These are phyloP conservation scores for Gynochthodes officinalis DNA, from an alignment of 257 asterid species.

Conservation along the genomic window DNA sequence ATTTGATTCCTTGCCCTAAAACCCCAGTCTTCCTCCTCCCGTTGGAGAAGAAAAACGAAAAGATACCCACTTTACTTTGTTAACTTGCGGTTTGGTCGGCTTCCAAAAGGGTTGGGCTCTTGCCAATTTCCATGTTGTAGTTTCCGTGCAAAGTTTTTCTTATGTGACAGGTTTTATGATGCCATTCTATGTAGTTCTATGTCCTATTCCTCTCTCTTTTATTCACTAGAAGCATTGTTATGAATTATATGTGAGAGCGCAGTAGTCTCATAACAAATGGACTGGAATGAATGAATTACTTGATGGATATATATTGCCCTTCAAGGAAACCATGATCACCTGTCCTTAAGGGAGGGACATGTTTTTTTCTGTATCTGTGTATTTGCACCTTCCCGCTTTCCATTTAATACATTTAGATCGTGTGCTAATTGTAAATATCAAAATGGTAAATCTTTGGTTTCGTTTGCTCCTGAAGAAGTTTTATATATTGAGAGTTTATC, in stretches of 20 bases:
- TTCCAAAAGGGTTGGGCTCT: background rate
- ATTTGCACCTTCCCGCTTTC: background rate
- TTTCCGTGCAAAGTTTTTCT: background rate
- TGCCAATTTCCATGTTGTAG: background rate
- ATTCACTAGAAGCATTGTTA: background rate
- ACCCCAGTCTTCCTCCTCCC: background rate
- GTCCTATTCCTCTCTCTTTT: background rate
- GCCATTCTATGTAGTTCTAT: background rate
- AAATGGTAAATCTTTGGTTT: background rate
- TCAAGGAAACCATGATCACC: background rate
- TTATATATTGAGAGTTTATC: background rate
- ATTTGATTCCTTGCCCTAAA: background rate
- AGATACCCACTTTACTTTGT: background rate
- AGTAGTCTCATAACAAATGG: background rate
- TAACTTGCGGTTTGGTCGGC: background rate
- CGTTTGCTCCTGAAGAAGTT: background rate
- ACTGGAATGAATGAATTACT: background rate
- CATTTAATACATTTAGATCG: background rate
- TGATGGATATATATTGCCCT: background rate
- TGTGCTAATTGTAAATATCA: background rate
- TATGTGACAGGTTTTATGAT: background rate
- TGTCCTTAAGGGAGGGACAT: too few relatives aligned
- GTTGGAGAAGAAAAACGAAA: background rate
- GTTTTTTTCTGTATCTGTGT: too few relatives aligned
- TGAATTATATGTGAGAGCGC: background rate